phyloP scores from a whole-genome alignment of 2,329 filamentous ascomycete species.

The Trichoderma cornu-damae region DNA sequence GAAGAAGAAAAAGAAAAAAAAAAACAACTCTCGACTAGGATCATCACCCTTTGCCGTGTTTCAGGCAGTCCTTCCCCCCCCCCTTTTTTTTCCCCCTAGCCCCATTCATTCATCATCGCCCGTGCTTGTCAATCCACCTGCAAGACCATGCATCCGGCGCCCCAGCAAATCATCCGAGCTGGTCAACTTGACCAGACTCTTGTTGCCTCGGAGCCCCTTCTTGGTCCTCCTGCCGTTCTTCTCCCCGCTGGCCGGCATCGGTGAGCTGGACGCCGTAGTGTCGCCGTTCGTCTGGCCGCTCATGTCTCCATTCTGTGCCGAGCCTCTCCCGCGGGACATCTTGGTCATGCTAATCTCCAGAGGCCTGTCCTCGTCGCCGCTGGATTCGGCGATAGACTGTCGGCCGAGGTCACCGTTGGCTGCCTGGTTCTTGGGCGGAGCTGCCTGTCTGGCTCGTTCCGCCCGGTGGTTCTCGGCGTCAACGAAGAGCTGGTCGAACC shows the following conservation, averaged over 20 bases:
- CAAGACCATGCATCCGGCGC: constrained; percentile 54
- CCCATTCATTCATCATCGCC: constrained; percentile 37
- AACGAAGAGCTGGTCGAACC: constrained; percentile 75
- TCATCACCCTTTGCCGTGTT: background rate
- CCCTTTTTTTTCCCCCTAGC: background rate
- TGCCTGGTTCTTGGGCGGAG: constrained; percentile 3
- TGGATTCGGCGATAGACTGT: constrained; percentile 49
- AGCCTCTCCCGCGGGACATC: constrained; percentile 34
- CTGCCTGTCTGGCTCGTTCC: constrained; percentile 22
- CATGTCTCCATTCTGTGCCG: constrained; percentile 26
- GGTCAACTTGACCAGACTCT: constrained; percentile 48
- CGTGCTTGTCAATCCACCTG: constrained; percentile 48
- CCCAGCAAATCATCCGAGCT: constrained; percentile 55
- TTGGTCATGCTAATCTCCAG: constrained; percentile 71
- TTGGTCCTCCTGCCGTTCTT: constrained; percentile 25
- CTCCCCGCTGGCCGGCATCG: constrained; percentile 11
- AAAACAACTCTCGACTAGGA: background rate
- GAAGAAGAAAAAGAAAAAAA: background rate
- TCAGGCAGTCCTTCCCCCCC: background rate
- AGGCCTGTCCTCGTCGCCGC: constrained; percentile 73
- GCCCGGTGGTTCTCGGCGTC: constrained; percentile 41
- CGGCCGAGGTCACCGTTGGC: constrained; percentile 24
- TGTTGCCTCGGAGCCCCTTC: constrained; percentile 37
- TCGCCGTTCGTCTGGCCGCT: constrained; percentile 13
- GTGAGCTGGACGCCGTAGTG: constrained; percentile 5